Conservation (phyloP, 257 asterid genomes). For the Gardenia jasminoides region DNA sequence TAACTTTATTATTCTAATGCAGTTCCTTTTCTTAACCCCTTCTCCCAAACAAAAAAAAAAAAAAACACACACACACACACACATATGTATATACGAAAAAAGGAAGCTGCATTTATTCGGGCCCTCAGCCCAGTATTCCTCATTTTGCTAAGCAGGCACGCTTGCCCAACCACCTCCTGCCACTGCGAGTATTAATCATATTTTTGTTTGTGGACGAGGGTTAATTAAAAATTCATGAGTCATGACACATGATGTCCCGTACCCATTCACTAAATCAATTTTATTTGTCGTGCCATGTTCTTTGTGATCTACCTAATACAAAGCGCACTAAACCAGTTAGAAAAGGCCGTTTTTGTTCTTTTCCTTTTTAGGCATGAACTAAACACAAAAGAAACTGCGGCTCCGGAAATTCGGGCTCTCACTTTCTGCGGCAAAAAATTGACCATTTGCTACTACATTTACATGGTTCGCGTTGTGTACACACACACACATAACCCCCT, state of each 20-base stretch:
- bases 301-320: neutral
- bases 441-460: neutral
- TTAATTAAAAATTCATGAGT: too few relatives aligned
- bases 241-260: neutral
- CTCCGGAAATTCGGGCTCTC: neutral
- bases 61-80: too few relatives aligned
- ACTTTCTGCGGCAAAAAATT: conserved; percentile 2
- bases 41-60: too few relatives aligned
- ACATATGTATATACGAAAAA: too few relatives aligned
- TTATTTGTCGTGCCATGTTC: neutral
- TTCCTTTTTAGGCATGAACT: neutral
- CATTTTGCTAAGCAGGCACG: neutral
- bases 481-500: too few relatives aligned
- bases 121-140: neutral
- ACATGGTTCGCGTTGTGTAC: too few relatives aligned
- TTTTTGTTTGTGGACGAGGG: neutral
- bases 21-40: too few relatives aligned
- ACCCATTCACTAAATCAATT: neutral
- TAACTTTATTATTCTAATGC: too few relatives aligned
- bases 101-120: neutral
- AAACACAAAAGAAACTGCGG: neutral
- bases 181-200: neutral
- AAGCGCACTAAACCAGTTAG: neutral
- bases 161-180: neutral
- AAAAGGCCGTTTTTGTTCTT: neutral